Percentiles rank a stretch among this genome's conserved stretches.
Conservation (phyloP, 2,329 filamentous ascomycete genomes). For the Spiromastix sp. region DNA sequence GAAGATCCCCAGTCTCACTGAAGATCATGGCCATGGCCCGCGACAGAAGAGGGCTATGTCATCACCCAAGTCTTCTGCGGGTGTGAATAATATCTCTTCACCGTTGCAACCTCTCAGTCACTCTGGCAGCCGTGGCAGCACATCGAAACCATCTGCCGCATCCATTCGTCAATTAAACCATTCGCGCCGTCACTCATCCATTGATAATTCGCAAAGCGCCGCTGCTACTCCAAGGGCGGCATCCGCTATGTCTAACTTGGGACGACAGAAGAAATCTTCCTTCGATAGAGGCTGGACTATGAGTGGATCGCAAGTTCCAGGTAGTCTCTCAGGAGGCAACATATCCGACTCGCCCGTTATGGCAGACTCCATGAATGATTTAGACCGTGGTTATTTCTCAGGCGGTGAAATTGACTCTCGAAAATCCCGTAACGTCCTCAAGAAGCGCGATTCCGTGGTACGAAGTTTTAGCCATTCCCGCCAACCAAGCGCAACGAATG, state of each 20-base stretch:
- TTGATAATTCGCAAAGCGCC: constrained; percentile 50
- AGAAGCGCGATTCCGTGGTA: constrained; percentile 51
- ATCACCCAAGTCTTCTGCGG: constrained; percentile 7
- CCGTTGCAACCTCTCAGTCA: constrained; percentile 36
- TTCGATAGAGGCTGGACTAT: constrained; percentile 52
- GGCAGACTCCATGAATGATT: constrained; percentile 40
- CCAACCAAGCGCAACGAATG: constrained; percentile 67
- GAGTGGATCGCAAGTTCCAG: constrained; percentile 23
- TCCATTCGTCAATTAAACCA: constrained; percentile 75
- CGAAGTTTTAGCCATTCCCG: constrained; percentile 47
- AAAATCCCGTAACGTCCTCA: constrained; percentile 62
- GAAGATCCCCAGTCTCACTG: constrained; percentile 32
- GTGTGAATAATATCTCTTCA: constrained; percentile 26
- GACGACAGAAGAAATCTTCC: constrained; percentile 47
- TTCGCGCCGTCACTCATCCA: constrained; percentile 77
- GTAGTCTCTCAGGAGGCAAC: constrained; percentile 15
- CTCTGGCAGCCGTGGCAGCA: constrained; percentile 30
- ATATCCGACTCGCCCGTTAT: constrained; percentile 23
- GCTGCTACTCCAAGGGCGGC: constrained; percentile 16
- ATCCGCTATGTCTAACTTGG: constrained; percentile 18
- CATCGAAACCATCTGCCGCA: constrained; percentile 60
- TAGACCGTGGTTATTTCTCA: constrained; percentile 89
- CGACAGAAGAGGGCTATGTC: constrained; percentile 8
- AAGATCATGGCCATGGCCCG: constrained; percentile 4
- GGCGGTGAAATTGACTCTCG: constrained; percentile 72